phyloP scores from a whole-genome alignment of 2,329 filamentous ascomycete species.

The Ascochyta fabae region DNA sequence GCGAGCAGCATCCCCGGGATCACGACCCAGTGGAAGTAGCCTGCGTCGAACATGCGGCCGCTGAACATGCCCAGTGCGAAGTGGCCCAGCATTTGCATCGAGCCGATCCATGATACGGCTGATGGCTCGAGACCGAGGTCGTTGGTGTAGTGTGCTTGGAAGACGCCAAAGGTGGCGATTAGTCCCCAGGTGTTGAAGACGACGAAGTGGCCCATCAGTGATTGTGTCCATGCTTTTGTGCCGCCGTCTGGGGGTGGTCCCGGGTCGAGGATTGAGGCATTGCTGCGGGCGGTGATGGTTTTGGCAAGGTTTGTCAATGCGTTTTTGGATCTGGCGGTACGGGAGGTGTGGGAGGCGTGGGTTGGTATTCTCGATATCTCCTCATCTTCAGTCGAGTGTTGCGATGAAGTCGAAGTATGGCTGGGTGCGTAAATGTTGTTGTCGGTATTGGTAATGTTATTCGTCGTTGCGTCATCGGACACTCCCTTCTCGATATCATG shows the following conservation, averaged over 20 bases:
- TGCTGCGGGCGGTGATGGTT: slow-evolving; percentile 40
- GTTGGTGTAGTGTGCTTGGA: slow-evolving; percentile 46
- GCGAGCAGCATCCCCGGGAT: slow-evolving; percentile 53
- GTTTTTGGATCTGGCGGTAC: slow-evolving; percentile 16
- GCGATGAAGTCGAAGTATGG: slow-evolving; percentile 5
- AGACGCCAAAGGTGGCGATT: slow-evolving; percentile 47
- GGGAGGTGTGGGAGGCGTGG: slow-evolving; percentile 15
- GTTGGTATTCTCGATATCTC: slow-evolving; percentile 24
- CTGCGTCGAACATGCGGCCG: slow-evolving; percentile 60
- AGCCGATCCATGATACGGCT: slow-evolving; percentile 61
- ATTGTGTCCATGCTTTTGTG: slow-evolving; percentile 48
- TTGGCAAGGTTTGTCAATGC: slow-evolving; percentile 29
- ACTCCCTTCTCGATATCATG: slow-evolving; percentile 27
- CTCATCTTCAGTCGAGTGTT: slow-evolving; percentile 4
- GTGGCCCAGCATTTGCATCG: slow-evolving; percentile 58
- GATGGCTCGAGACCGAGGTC: slow-evolving; percentile 43
- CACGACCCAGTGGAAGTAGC: slow-evolving; percentile 56
- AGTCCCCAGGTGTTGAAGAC: slow-evolving; percentile 48
- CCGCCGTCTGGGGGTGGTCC: slow-evolving; percentile 49
- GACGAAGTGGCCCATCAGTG: slow-evolving; percentile 46
- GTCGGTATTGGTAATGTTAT: slow-evolving; percentile 1
- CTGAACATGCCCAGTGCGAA: slow-evolving; percentile 60
- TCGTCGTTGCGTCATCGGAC: slow-evolving; percentile 1
- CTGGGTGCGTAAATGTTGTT: slow-evolving; percentile 15
- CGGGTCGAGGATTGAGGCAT: slow-evolving; percentile 42